Conservation (phyloP, 805 yeast species). For the Kazachstania taianensis region DNA sequence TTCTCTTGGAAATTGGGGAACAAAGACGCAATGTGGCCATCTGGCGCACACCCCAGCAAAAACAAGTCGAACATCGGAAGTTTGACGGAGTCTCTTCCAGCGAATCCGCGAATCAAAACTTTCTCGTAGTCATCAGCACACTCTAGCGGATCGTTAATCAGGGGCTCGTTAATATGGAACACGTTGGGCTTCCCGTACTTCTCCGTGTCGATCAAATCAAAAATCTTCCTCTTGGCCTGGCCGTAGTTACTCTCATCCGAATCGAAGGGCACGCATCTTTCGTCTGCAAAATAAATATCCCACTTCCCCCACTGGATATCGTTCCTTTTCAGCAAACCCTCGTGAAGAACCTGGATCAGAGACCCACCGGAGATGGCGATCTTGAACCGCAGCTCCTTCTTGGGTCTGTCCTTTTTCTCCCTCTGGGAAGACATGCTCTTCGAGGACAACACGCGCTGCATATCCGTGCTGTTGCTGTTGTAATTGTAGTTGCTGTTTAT, state of each 20-base stretch:
- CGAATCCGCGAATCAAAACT: slow-evolving; percentile 76
- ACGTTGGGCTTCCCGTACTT: slow-evolving; percentile 50
- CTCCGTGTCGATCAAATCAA: slow-evolving; percentile 41
- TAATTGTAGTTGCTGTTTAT: neutral
- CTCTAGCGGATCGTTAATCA: slow-evolving; percentile 74
- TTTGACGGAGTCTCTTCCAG: slow-evolving; percentile 91
- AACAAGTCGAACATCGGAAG: slow-evolving; percentile 89
- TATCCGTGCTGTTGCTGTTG: slow-evolving; percentile 7
- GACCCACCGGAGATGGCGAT: slow-evolving; percentile 94
- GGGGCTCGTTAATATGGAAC: slow-evolving; percentile 69
- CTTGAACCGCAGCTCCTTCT: slow-evolving; percentile 64
- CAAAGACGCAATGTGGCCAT: slow-evolving; percentile 94
- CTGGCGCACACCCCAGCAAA: slow-evolving; percentile 95
- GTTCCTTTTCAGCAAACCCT: slow-evolving; percentile 68
- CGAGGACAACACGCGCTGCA: slow-evolving; percentile 15
- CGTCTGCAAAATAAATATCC: slow-evolving; percentile 96
- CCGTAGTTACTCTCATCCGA: slow-evolving; percentile 83
- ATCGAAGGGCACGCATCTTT: slow-evolving; percentile 82
- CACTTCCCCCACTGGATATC: slow-evolving; percentile 86
- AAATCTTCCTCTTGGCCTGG: slow-evolving; percentile 69
- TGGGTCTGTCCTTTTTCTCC: slow-evolving; percentile 37
- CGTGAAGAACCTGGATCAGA: slow-evolving; percentile 70
- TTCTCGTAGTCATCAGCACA: slow-evolving; percentile 93
- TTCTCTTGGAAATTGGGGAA: slow-evolving; percentile 83
- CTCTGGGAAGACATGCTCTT: slow-evolving; percentile 14